Evolutionary conservation across 129 eudicot species (phyloP).

Genomic region (Kitagawia praeruptora): DNA sequence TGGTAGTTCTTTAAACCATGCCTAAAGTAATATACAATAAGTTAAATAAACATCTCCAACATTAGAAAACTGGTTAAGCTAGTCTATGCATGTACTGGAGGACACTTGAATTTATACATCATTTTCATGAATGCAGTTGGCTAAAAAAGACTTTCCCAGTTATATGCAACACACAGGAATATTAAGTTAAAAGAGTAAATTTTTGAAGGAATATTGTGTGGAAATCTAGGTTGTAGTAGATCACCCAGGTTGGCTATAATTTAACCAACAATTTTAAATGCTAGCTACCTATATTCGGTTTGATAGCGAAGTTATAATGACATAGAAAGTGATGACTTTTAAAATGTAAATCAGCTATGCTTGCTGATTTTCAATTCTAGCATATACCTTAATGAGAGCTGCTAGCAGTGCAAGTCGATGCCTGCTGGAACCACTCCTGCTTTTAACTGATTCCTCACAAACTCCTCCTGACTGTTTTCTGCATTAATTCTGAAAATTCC

Average conservation of each 20-base stretch:
- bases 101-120: neutral
- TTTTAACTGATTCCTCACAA: constrained; percentile 65
- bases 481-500: constrained; percentile 88
- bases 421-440: constrained; percentile 66
- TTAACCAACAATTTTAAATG: neutral
- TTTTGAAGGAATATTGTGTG: neutral
- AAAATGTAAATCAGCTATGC: neutral
- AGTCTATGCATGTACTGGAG: neutral
- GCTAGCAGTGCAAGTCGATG: constrained; percentile 82
- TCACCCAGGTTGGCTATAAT: neutral
- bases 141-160: neutral
- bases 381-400: constrained; percentile 74
- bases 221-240: neutral
- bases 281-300: neutral
- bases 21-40: constrained; percentile 25
- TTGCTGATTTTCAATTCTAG: neutral
- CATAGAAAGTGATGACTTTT: neutral
- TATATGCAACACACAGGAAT: neutral
- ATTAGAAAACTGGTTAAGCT: neutral
- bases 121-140: neutral
- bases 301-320: neutral
- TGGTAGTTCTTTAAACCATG: constrained; percentile 96
- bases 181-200: neutral
- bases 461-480: constrained; percentile 83
- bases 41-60: neutral